A percentile compares a stretch with the other conserved stretches of the same genome.
These are phyloP conservation scores for Oxyria digyna DNA, from an alignment of 148 eudicot species.

Conservation along the genomic window DNA sequence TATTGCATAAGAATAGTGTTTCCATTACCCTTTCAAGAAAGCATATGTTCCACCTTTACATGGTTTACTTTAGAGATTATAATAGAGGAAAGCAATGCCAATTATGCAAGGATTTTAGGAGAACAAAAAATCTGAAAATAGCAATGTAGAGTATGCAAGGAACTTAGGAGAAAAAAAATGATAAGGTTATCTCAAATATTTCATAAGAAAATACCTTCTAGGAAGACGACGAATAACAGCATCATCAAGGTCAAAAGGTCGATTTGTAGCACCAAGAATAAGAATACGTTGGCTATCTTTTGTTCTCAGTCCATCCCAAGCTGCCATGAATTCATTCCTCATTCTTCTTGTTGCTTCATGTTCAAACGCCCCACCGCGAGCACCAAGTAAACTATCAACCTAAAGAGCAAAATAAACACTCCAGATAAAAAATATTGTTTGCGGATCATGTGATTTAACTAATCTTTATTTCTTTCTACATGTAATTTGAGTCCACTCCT, in stretches of 20 bases:
- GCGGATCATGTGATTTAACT: too few relatives aligned
- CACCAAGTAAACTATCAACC: slow-evolving; percentile 99
- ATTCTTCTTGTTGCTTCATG: slow-evolving; percentile 99
- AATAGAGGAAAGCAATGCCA: background rate
- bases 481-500: background rate
- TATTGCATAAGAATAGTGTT: background rate
- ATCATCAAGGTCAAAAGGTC: slow-evolving; percentile 99
- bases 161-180: background rate
- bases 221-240: slow-evolving; percentile 97
- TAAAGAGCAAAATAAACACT: slow-evolving; percentile 14
- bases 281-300: slow-evolving; percentile 92
- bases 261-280: slow-evolving; percentile 95
- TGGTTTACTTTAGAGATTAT: background rate
- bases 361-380: slow-evolving; percentile 95
- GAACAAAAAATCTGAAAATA: background rate
- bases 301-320: slow-evolving; percentile 99
- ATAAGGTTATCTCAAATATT: background rate
- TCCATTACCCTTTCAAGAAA: background rate
- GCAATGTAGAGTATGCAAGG: background rate
- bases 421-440: too few relatives aligned
- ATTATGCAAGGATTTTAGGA: background rate
- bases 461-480: background rate
- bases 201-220: slow-evolving; percentile 41
- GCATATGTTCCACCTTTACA: background rate
- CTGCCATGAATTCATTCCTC: slow-evolving; percentile 99